phyloP scores from a whole-genome alignment of 306 rosid genomes.

The Dalbergia oliveri region DNA sequence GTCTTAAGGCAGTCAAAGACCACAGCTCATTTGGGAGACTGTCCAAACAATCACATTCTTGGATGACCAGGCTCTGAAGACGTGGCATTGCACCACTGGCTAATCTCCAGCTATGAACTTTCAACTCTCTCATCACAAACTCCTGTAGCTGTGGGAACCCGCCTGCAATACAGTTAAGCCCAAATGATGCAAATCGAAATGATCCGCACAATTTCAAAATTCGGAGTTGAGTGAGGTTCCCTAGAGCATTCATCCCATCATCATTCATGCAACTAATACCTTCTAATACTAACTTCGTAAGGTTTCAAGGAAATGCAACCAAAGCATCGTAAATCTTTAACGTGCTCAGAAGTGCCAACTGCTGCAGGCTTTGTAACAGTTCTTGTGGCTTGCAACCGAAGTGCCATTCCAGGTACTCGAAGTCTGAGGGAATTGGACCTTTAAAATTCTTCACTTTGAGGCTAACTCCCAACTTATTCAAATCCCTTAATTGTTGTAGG shows the following conservation, averaged over 20 bases:
- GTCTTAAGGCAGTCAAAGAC: constrained; percentile 29
- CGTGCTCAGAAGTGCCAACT: not conserved
- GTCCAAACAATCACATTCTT: accelerated
- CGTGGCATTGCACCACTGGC: constrained; percentile 30
- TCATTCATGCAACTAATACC: not conserved
- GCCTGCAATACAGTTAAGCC: not conserved
- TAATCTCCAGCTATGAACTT: constrained; percentile 24
- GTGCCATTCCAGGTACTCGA: not conserved
- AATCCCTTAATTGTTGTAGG: not conserved
- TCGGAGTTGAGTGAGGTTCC: constrained; percentile 33
- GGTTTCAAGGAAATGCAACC: not conserved
- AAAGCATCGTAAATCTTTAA: not conserved
- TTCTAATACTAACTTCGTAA: not conserved
- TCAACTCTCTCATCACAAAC: not conserved
- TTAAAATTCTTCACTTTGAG: not conserved
- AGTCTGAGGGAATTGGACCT: not conserved
- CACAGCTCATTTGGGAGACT: constrained; percentile 39
- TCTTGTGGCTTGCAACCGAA: not conserved
- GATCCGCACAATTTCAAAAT: not conserved
- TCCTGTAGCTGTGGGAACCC: constrained; percentile 4
- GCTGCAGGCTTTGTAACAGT: not conserved
- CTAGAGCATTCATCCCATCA: not conserved
- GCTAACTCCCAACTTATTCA: not conserved
- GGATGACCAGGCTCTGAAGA: not conserved
- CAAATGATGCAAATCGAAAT: not conserved